Base-by-base conservation (phyloP, 257 asterid genomes). In the Avicennia marina region DNA sequence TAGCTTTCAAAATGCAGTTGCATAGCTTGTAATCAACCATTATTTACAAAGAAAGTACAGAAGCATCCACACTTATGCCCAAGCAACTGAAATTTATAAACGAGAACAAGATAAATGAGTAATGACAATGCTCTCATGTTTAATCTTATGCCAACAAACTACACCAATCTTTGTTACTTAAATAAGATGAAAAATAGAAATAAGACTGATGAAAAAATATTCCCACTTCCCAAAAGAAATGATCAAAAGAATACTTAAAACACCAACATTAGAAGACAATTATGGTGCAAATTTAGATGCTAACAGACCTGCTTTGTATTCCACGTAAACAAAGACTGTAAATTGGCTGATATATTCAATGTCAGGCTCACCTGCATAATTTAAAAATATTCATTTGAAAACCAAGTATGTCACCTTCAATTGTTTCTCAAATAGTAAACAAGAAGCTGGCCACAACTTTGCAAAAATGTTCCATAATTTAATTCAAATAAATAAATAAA, bases 271-370 rank as follows among this genome's bases (percentile, higher is more conserved):
- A 43, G 7, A 13, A 13, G 20, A 40, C 5, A 21, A 20, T 50
- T 31, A 38, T 11, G 18, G 21, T 24, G 13, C 26, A 22, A 22
- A 40, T 46, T 18, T 31, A 50, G 15, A n/a, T n/a, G n/a, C n/a
- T n/a, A 39, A 34, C 59, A 24, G 19, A 78, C 85, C 85, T 79
- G 85, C 70, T 79, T 79, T 7, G 82, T 75, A 31, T 75, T 75
- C 85, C 85, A 75, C 3, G 85, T 79, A 60, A 79, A 79, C 61
- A 75, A 43, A 7, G 58, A 66, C 62, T 56, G 68, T 56, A 78
- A 56, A 66, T 75, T 48, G 20, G 80, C 80, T 33, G 82, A 62
- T 51, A 75, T 66, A 44, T 75, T 72, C 64, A 79, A 16, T 2
- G 78, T 79, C 65, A 79, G 61, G 75, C 85, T 79, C 56, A 72